Base-by-base conservation (phyloP, 345 rosid genomes). In the Lumnitzera racemosa region DNA sequence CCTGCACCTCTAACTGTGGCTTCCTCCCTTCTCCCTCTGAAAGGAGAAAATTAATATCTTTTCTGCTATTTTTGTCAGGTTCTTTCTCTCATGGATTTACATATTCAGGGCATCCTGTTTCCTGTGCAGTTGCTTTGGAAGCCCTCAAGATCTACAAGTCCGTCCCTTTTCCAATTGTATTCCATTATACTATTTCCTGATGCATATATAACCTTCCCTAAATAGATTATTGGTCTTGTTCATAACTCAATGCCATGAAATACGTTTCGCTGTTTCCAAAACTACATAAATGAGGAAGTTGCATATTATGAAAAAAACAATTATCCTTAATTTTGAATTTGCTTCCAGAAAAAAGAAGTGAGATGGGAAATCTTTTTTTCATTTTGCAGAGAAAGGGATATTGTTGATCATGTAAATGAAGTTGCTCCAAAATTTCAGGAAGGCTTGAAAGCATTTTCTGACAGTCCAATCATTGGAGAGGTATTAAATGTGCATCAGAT, bases 51-150 rank as follows among this genome's bases (percentile, higher is more conserved):
- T 49, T 59, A 15, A 25, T 63, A 20, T 60, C 43, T 9, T 56
- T 60, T 52, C 41, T 55, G 57, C 46, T 64, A 12, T 20, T 51
- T 9, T 49, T 74, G 4, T 70, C 77, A 94, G 99, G 99, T 62
- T 0, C 71, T 50, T 94, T 94, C 73, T 81, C 95, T 57, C 99
- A 94, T 76, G 99, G 99, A 68, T 94, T 90, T 63, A 90, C 97
- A 48, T 88, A 88, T 67, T 88, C 99, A 24, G 99, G 97, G 64
- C 99, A 90, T 76, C 97, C 96, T 31, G 97, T 90, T 51, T 70
- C 97, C 58, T 94, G 99, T 55, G 95, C 92, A 7, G 96, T 94
- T 57, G 96, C 96, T 64, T 46, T 84, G 16, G 99, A 90, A 72
- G 79, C 91, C 0, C 70, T 90, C 57, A 83, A 80, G 78, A 72